Evolutionary conservation across 192 early-diverging fungal species (phyloP).

Genomic region (Podila clonocystis): DNA sequence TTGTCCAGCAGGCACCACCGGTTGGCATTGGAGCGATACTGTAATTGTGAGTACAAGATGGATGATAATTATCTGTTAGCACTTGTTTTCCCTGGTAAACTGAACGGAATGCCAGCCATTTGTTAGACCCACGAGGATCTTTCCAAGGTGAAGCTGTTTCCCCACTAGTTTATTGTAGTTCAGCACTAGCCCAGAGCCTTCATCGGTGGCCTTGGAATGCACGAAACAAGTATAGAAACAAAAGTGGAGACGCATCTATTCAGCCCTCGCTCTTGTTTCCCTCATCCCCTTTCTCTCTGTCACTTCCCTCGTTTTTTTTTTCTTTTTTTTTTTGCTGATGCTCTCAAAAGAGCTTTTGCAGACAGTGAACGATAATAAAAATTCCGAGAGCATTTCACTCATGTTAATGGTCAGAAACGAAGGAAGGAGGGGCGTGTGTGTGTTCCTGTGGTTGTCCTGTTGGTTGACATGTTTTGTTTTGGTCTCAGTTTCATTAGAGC

Average conservation of each 20-base stretch:
- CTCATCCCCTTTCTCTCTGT: neutral
- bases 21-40: constrained; percentile 39
- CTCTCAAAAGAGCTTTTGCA: neutral
- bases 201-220: no score
- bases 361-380: neutral
- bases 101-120: no score
- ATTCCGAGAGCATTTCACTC: constrained; percentile 1
- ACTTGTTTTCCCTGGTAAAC: no score
- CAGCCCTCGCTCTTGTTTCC: no score
- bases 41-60: neutral
- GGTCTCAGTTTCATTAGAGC: neutral
- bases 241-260: no score
- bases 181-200: no score
- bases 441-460: neutral
- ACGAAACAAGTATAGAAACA: no score
- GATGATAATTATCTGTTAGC: neutral
- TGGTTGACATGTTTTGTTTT: neutral
- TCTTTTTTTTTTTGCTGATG: neutral
- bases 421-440: neutral
- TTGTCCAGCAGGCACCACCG: constrained; percentile 36
- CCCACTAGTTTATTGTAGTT: no score
- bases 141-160: no score
- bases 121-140: no score
- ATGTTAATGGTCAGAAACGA: neutral
- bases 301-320: neutral